phyloP scores from a whole-genome alignment of 2,329 filamentous ascomycete genomes.

The Hysterium pulicare region DNA sequence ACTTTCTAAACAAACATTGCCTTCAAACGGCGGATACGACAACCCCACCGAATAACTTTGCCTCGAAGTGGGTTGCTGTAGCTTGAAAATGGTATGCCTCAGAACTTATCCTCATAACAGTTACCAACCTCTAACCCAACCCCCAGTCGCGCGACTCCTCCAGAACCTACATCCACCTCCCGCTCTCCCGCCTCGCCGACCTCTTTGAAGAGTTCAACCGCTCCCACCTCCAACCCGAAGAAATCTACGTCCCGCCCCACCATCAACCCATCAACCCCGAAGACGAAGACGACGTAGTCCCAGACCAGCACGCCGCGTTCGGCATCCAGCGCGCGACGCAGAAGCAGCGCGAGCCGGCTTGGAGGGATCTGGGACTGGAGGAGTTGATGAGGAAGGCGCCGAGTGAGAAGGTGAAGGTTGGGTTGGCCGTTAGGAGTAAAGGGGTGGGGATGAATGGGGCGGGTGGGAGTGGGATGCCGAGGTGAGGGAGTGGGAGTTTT shows the following conservation, averaged over 20 bases:
- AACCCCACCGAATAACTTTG: no score
- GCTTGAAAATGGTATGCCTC: no score
- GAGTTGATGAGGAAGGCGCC: slow-evolving; percentile 67
- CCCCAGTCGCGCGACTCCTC: slow-evolving; percentile 65
- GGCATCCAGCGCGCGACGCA: slow-evolving; percentile 80
- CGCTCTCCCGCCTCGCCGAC: slow-evolving; percentile 67
- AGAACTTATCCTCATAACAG: not conserved
- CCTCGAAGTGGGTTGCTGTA: no score
- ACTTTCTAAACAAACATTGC: no score
- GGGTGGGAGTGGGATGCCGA: slow-evolving; percentile 32
- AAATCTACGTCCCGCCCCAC: slow-evolving; percentile 76
- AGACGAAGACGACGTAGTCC: slow-evolving; percentile 84
- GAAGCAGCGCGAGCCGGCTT: slow-evolving; percentile 65
- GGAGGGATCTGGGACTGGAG: slow-evolving; percentile 74
- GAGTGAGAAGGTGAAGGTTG: slow-evolving; percentile 10
- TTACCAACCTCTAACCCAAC: not conserved
- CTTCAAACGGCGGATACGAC: no score
- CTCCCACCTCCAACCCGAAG: slow-evolving; percentile 50
- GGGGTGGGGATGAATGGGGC: slow-evolving; percentile 8
- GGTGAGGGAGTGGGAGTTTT: slow-evolving; percentile 30
- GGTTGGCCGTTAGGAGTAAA: slow-evolving; percentile 4
- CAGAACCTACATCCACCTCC: slow-evolving; percentile 74
- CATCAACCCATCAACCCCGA: slow-evolving; percentile 82
- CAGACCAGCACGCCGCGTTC: slow-evolving; percentile 83
- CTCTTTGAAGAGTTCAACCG: slow-evolving; percentile 63